Base-by-base conservation (phyloP, 177 flowering plant species). In the Telopea speciosissima region DNA sequence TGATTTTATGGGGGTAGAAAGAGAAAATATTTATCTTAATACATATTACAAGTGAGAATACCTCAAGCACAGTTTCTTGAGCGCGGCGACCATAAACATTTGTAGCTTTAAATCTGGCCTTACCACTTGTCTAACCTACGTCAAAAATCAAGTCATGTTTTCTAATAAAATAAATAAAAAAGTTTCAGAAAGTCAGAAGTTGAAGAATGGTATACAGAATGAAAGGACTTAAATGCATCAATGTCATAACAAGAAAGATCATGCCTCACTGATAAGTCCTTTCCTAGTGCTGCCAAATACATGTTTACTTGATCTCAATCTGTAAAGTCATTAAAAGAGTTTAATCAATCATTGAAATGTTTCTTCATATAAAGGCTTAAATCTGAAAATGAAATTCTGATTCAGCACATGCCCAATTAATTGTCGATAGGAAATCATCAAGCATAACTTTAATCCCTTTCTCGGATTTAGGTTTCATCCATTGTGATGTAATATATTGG, bases 31-130 rank as follows among this genome's bases (percentile, higher is more conserved):
- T n/a, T 22, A 21, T 3, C 25, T 25, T 24, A 60, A 24, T 62
- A 16, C 23, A 25, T 62, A 42, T 66, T 24, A 19, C 68, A 66
- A 62, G 58, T 61, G 26, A 44, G 26, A 66, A 25, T 74, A 80
- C 85, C 84, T 82, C 84, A 56, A 80, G 78, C 22, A 82, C 75
- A 52, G 73, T 77, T 52, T 80, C 77, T 72, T 74, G 79, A 66
- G 82, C 68, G 52, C 71, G 65, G 22, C 56, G 73, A 58, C 70
- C 76, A 68, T 77, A 74, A 69, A 49, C 85, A 61, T 59, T 74
- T 24, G 66, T 8, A 33, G 59, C 64, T 45, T 49, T 63, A 63
- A 25, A 74, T 68, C 60, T 72, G 59, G 8, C 33, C 33, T 69
- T n/a, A 6, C 62, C 79, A 71, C 72, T 74, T 68, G 72, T 54